Base-by-base conservation (phyloP, 305 asterid genomes). In the Rubia peregrina region DNA sequence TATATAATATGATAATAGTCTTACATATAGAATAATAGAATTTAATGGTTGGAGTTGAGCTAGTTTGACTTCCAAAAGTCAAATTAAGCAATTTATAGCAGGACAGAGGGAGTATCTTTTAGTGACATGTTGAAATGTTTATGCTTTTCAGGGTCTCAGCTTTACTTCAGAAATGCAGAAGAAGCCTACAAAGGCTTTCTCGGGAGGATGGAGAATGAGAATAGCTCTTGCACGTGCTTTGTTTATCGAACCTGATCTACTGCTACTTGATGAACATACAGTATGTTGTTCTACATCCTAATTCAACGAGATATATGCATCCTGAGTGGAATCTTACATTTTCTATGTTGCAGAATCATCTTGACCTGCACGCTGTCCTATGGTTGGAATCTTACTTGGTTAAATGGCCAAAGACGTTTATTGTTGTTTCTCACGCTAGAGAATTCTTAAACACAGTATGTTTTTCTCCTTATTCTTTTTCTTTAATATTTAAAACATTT, bases 171-270 rank as follows among this genome's bases (percentile, higher is more conserved):
- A 94, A 72, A 94, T 94, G 98, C 99, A 94, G 80, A 86, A 81
- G 76, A 87, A 66, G 77, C 85, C 96, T 8, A 94, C 98, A 13
- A 91, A 85, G 82, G 82, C 98, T 68, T 94, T 94, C 80, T 94
- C 99, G 78, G 99, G 99, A 79, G 99, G 99, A 79, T 94, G 99
- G 99, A 81, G 99, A 74, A 94, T 94, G 99, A 89, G 98, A 85
- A 81, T 94, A 74, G 99, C 99, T 19, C 96, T 94, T 79, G 96
- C 99, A 55, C 93, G 97, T 65, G 99, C 99, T 72, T 77, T 94
- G 86, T 94, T 94, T 78, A 88, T 94, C 74, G 99, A 91, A 83
- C 98, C 99, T 74, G 99, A 94, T 80, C 69, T 94, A 24, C 77
- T 94, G 78, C 89, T 94, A 78, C 99, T 94, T 72, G 98, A 94